These are phyloP conservation scores for Fusarium sp. DNA, from an alignment of 2,329 filamentous ascomycete species.

Conservation along the genomic window DNA sequence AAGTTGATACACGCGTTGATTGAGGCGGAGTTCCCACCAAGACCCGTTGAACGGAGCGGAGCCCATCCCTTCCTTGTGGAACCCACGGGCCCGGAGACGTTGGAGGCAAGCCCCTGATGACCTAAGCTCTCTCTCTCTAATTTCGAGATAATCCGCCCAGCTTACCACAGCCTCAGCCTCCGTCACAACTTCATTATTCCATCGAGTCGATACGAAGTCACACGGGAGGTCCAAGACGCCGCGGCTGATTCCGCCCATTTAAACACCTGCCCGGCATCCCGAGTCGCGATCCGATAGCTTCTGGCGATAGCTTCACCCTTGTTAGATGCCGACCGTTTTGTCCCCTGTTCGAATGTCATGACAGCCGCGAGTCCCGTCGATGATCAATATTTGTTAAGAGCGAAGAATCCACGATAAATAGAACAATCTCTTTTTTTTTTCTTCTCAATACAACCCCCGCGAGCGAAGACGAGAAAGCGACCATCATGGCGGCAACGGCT, in stretches of 20 bases:
- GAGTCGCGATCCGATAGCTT: background rate
- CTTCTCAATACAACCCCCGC: background rate
- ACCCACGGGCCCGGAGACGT: conserved; percentile 5
- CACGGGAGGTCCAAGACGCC: background rate
- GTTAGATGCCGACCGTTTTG: conserved; percentile 3
- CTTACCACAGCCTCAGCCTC: conserved; percentile 6
- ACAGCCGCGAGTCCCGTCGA: conserved; percentile 4
- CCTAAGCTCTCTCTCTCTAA: conserved; percentile 35
- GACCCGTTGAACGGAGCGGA: conserved; percentile 17
- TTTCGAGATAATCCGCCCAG: conserved; percentile 17
- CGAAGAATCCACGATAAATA: conserved; percentile 5
- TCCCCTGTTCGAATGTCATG: conserved; percentile 28
- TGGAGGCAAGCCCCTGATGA: conserved; percentile 42
- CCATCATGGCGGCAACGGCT: conserved; percentile 56
- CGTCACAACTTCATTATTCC: conserved; percentile 4
- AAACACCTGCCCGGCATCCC: background rate
- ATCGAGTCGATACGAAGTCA: background rate
- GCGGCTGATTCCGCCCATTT: background rate
- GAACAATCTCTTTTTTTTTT: background rate
- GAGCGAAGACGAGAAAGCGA: conserved; percentile 1
- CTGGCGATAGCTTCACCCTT: conserved; percentile 21
- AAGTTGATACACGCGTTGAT: conserved; percentile 23
- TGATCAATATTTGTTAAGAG: background rate
- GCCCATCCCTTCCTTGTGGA: conserved; percentile 24
- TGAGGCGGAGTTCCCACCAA: conserved; percentile 31